A percentile compares a stretch with the other conserved stretches of the same genome.
Evolutionary conservation across 768 basidiomycete species (phyloP).

Genomic region (Imleria badia): DNA sequence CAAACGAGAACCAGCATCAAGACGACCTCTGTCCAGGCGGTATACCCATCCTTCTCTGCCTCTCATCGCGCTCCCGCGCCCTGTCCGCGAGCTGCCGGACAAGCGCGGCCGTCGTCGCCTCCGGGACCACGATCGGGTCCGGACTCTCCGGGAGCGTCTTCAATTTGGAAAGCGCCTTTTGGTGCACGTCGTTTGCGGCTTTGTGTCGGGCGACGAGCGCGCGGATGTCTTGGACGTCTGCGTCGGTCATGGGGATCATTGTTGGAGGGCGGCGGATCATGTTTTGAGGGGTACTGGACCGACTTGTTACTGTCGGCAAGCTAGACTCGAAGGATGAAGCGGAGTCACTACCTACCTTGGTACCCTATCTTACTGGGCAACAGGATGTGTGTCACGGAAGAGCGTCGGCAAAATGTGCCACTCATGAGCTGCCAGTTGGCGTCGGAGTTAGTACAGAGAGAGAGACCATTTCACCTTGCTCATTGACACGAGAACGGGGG

Average conservation of each 20-base stretch:
- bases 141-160: slow-evolving; percentile 43
- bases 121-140: background rate
- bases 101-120: slow-evolving; percentile 7
- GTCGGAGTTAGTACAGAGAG: too few relatives aligned
- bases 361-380: too few relatives aligned
- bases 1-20: background rate
- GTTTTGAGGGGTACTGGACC: background rate
- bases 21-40: slow-evolving; percentile 26
- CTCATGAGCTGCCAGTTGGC: too few relatives aligned
- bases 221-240: slow-evolving; percentile 77
- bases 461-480: too few relatives aligned
- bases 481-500: too few relatives aligned
- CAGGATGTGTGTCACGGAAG: too few relatives aligned
- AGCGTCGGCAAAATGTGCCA: too few relatives aligned
- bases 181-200: slow-evolving; percentile 39
- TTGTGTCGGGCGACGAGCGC: slow-evolving; percentile 55
- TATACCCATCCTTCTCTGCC: slow-evolving; percentile 28
- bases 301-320: too few relatives aligned
- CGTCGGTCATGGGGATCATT: slow-evolving; percentile 71
- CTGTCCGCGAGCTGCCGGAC: slow-evolving; percentile 23
- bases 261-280: slow-evolving; percentile 83
- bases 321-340: too few relatives aligned
- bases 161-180: slow-evolving; percentile 44
- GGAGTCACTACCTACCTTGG: too few relatives aligned
- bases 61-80: slow-evolving; percentile 27